Conservation (phyloP, 306 rosid genomes). For the Pyrus betulifolia region DNA sequence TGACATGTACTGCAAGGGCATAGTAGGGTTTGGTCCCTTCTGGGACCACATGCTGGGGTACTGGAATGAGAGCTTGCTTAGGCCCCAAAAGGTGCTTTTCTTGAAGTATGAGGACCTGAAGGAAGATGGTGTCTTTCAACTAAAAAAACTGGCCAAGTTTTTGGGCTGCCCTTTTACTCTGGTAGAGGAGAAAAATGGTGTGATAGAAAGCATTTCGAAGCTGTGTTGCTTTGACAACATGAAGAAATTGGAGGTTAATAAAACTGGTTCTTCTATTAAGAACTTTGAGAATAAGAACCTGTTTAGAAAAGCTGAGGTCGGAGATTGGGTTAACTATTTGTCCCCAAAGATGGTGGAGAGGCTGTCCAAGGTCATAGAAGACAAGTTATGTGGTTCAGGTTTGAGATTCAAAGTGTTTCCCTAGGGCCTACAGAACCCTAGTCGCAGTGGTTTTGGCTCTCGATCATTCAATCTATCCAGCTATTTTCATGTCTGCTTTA, state of each 20-base stretch:
- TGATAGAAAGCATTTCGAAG: conserved; percentile 24
- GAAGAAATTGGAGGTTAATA: conserved; percentile 44
- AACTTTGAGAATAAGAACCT: conserved; percentile 32
- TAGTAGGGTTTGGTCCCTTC: conserved; percentile 36
- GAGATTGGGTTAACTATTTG: conserved; percentile 51
- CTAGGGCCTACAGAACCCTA: no score
- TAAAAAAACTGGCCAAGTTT: conserved; percentile 36
- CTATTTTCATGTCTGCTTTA: background rate
- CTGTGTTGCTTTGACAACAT: conserved; percentile 42
- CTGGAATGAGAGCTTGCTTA: conserved; percentile 43
- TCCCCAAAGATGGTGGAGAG: conserved; percentile 38
- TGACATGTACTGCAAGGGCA: conserved; percentile 40
- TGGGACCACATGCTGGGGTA: conserved; percentile 50
- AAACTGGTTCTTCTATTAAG: conserved; percentile 15
- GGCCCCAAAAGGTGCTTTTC: conserved; percentile 41
- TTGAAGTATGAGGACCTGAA: conserved; percentile 50
- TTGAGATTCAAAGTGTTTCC: background rate
- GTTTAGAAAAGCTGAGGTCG: conserved; percentile 52
- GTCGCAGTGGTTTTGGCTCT: background rate
- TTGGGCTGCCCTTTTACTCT: conserved; percentile 29
- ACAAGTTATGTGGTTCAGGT: conserved; percentile 22
- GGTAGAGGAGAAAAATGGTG: conserved; percentile 38
- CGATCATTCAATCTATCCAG: background rate
- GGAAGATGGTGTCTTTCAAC: conserved; percentile 9
- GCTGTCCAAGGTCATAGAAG: conserved; percentile 32